Evolutionary conservation across 768 basidiomycete species (phyloP), one percentile per base, ranked within the genome.

Genomic region (Tulasnella calospora): DNA sequence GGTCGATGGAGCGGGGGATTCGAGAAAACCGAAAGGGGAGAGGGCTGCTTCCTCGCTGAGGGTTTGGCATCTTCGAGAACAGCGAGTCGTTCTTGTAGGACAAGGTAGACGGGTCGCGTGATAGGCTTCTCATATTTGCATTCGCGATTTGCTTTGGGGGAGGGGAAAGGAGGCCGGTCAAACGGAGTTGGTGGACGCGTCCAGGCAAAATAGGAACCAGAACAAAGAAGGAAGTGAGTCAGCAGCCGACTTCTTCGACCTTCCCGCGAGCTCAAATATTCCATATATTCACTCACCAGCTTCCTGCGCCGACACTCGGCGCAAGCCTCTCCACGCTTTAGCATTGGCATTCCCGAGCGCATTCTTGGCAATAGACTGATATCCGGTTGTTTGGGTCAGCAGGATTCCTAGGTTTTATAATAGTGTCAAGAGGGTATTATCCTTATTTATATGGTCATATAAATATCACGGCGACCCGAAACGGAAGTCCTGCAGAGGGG

Each of bases 81-180:
- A 23, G 40, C 70, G n/a, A 78, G 67, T 15, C 77, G 38, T 47
- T 78, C 69, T 78, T 78, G 77, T 36, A 78, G 69, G 19, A 78
- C 69, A 8, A 30, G 44, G 40, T n/a, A 78, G n/a, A 78, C 77
- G 70, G 77, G 77, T 19, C 77, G 3, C n/a, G 46, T 71, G 77
- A 55, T 23, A n/a, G 44, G 77, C 40, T 36, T 41, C 35, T 71
- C 77, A 35, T 78, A 78, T 5, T 40, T 61, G 46, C 77, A 78
- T 71, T 72, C 77, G 40, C 77, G 77, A 78, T 78, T 71, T 15
- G 67, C 71, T 30, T 36, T 35, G 61, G 61, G 61, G 61, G 12
- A 67, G 30, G 61, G 61, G 5, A 67, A 30, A n/a, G 27, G 61
- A 35, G n/a, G 47, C 47, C 47, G 47, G 47, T 51, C 47, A 51